Evolutionary conservation across 1,139 yeast species (phyloP), one percentile per base, ranked within the genome.

Genomic region (Suhomyces guaymorum): DNA sequence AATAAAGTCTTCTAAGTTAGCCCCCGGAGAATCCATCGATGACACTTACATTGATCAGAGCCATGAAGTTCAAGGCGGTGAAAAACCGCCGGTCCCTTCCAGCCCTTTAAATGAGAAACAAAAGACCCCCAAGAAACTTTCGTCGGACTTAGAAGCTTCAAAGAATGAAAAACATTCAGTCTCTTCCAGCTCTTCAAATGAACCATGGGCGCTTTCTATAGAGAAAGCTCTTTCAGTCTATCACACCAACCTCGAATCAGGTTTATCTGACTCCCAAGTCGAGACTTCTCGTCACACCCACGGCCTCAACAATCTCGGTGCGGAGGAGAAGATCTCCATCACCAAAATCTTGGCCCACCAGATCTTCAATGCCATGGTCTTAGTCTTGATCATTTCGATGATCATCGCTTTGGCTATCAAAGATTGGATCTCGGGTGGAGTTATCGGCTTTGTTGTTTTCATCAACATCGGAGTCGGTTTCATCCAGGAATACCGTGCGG

Each of bases 351-450:
- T 84, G 30, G 68, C 84, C 36, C 83, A 82, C 44, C 95, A 85
- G 54, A 67, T 80, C 2, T 80, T 82, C 58, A 85, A 85, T 53
- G 94, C 94, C 31, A 84, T 85, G 94, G 80, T 84, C 28, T 61
- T 85, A 47, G 90, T 84, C 11, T 69, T 85, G 47, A 61, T 83
- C 32, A 81, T 83, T 35, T 81, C 92, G 18, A 80, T 82, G 88
- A 63, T 80, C 26, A 82, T 85, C 35, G 82, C 92, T 2, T 71
- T 84, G 32, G 90, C 86, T 11, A 82, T 85, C 47, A 68, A 67
- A 38, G 94, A 84, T 59, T 84, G 87, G 83, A 85, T 84, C 39
- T 80, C 89, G 4, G 94, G 90, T 35, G 94, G 94, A 35, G 94
- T 85, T 20, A 82, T 85, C 54, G 82, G 78, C 1, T 82, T 78